A percentile compares a stretch with the other conserved stretches of the same genome.
phyloP scores from a whole-genome alignment of 306 rosid species.

The Coriaria nepalensis region DNA sequence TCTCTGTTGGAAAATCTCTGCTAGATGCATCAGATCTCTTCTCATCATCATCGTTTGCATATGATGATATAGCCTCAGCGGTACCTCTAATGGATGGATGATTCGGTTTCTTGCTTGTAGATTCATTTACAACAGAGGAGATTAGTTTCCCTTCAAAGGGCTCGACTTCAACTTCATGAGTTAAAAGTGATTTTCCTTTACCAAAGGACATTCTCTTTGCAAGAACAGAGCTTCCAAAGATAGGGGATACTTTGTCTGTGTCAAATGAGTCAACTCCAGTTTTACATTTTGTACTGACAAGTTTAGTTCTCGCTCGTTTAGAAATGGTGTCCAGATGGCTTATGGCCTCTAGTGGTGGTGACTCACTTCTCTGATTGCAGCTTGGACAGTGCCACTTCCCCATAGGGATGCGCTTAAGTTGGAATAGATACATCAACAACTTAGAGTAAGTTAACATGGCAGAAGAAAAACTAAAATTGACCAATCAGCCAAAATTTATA shows the following conservation, averaged over 20 bases:
- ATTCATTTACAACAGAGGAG: constrained; percentile 34
- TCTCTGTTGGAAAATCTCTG: constrained; percentile 25
- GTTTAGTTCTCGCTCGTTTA: constrained; percentile 85
- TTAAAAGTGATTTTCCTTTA: constrained; percentile 59
- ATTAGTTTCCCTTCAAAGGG: constrained; percentile 28
- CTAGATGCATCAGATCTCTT: constrained; percentile 31
- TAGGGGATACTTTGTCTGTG: constrained; percentile 49
- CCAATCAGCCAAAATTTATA: constrained; percentile 1
- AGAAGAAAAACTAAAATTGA: constrained; percentile 7
- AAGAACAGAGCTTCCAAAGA: constrained; percentile 64
- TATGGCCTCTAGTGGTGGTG: constrained; percentile 33
- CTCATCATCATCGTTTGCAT: constrained; percentile 35
- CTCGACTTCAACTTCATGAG: constrained; percentile 38
- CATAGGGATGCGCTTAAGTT: constrained; percentile 70
- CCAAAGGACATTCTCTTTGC: constrained; percentile 74
- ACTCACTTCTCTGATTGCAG: constrained; percentile 60
- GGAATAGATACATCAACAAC: constrained; percentile 5
- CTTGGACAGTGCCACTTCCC: constrained; percentile 96
- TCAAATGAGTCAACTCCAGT: constrained; percentile 47
- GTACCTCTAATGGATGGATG: constrained; percentile 37
- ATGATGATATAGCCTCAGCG: constrained; percentile 39
- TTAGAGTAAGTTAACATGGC: not conserved
- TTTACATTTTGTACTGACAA: constrained; percentile 38
- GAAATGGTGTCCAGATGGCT: constrained; percentile 57
- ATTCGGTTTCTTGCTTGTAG: constrained; percentile 33